Evolutionary conservation across 306 rosid species (phyloP), one percentile per base, ranked within the genome.

Genomic region (Rubus parviflorus): DNA sequence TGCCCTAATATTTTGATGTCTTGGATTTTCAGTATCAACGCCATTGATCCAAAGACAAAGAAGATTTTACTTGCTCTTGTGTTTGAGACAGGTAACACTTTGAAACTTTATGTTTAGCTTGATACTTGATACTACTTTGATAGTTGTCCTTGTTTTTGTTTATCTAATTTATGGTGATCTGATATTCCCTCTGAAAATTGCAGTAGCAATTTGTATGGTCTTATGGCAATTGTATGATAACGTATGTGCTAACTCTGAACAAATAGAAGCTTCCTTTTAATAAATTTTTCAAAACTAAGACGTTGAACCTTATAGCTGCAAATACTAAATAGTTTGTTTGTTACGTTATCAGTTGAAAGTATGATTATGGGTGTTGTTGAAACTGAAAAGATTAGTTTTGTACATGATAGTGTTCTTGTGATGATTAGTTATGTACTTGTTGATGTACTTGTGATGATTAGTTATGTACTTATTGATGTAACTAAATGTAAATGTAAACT

Each of bases 31-130:
- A 95, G 91, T 90, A 92, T 95, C 67, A 95, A 95, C 73, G 97
- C 97, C 52, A 92, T 92, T 86, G 86, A 95, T 63, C 97, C 98
- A 0, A 92, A 95, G 85, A 81, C 97, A 25, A 90, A 86, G 56
- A 88, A 82, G 79, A 95, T 95, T 57, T 48, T 92, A 80, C 97
- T n/a, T 90, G 86, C 92, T 95, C n/a, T 84, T 95, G 85, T 84
- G 97, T 7, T 75, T 95, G 83, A 92, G 97, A 83, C 97, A 90
- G 97, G 98, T 92, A 78, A 8, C 42, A 0, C 8, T 8, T 37
- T 13, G 5, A 19, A 30, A 23, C 73, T 63, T 37, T 37, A 75
- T 15, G 41, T 49, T 68, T 3, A 10, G 22, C 37, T n/a, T n/a
- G n/a, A n/a, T n/a, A n/a, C n/a, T n/a, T n/a, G n/a, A n/a, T n/a